These are phyloP conservation scores for Pterocarpus macrocarpus DNA, from an alignment of 306 rosid species.

Conservation along the genomic window DNA sequence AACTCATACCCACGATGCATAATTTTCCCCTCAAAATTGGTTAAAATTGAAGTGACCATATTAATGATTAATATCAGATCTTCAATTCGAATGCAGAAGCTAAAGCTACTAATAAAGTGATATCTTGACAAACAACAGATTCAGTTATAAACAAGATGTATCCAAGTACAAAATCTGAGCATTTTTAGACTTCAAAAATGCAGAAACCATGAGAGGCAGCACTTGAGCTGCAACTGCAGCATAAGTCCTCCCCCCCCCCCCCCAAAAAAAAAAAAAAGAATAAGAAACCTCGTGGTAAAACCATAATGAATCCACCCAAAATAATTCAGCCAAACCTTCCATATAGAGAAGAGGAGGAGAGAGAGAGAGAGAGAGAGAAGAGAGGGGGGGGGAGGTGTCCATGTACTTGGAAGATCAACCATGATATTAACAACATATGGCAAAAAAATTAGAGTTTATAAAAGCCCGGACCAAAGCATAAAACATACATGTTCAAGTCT, in stretches of 20 bases:
- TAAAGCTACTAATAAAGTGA: conserved; percentile 1
- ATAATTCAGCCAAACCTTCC: conserved; percentile 16
- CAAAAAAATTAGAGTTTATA: conserved; percentile 10
- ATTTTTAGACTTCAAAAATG: conserved; percentile 20
- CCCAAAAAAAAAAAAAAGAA: background rate
- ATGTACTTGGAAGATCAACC: conserved; percentile 24
- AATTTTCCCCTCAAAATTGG: conserved; percentile 35
- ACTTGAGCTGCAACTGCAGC: conserved; percentile 5
- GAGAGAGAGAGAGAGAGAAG: background rate
- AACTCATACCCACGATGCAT: conserved; percentile 25
- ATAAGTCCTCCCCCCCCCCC: background rate
- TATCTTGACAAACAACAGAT: conserved; percentile 24
- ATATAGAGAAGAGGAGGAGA: background rate
- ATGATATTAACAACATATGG: conserved; percentile 1
- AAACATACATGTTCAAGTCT: conserved; percentile 93
- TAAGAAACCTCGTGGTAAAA: background rate
- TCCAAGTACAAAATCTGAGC: conserved; percentile 15
- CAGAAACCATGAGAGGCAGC: background rate
- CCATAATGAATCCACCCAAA: conserved; percentile 7
- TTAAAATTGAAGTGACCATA: conserved; percentile 11
- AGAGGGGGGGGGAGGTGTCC: background rate
- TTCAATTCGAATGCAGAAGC: conserved; percentile 15
- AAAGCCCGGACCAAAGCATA: conserved; percentile 36
- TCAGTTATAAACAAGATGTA: conserved; percentile 6
- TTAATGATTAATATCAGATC: conserved; percentile 23